Evolutionary conservation across 495 filamentous ascomycete genomes (phyloP), one percentile per base, ranked within the genome.

Genomic region (Penicillium longicatenatum): DNA sequence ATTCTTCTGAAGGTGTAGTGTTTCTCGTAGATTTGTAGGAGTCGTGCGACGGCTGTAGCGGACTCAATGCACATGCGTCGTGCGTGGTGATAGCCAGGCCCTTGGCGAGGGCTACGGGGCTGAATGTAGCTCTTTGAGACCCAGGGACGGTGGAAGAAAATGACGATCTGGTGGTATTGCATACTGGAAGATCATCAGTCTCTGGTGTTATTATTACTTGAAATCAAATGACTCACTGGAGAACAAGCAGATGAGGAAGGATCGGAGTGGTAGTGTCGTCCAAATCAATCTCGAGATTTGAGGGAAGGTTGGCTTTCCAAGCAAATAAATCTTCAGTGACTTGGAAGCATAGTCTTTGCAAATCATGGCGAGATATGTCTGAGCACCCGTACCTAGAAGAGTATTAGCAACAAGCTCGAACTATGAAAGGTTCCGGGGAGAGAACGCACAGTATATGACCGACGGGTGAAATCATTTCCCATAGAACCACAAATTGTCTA

Each of bases 91-190:
- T 77, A 75, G 30, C 79, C 77, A 3, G 70, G 75, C 33, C 75
- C 77, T 51, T 74, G 75, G 37, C 74, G 74, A 6, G 76, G 78
- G 41, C 50, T 54, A 37, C 73, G 74, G 10, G 76, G 76, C 52
- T 80, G 78, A 46, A 76, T 78, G 59, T 76, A 77, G 57, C 63
- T 75, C 58, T 77, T 80, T 1, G 79, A 81, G 7, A 82, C 72
- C 72, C 76, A 82, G 16, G 79, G 79, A 10, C 78, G 68, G 51
- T 81, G 75, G 58, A 77, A 73, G 59, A 79, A 80, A 43, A 82
- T 80, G 39, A 82, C 67, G 4, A 77, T 78, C 57, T 79, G 76
- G 55, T 82, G 74, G 52, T 81, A 82, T 79, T 82, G 78, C 71
- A 82, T 79, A 50, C 78, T 81, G 45, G n/a, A n/a, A 22, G n/a